Evolutionary conservation across 2,329 filamentous ascomycete genomes (phyloP).

Genomic region (Colletotrichum scovillei): DNA sequence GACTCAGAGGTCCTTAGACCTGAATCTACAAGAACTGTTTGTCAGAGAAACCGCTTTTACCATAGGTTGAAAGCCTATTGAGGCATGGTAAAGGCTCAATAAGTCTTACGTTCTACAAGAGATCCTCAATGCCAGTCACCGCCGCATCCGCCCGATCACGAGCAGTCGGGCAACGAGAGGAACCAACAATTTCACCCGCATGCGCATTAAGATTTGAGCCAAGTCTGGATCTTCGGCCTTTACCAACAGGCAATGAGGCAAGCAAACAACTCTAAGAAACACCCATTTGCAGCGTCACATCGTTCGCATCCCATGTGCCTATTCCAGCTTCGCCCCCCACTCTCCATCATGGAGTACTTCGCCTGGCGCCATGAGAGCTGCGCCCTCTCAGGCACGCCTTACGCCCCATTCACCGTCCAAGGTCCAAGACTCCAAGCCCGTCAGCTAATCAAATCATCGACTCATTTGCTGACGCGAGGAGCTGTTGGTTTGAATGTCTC

Average conservation of each 20-base stretch:
- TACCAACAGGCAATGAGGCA: background rate
- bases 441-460: background rate
- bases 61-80: no score
- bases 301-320: background rate
- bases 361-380: background rate
- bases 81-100: background rate
- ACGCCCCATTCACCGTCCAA: background rate
- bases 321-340: background rate
- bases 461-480: background rate
- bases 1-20: no score
- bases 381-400: conserved; percentile 10
- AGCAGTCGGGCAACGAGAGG: background rate
- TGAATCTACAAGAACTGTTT: no score
- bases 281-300: conserved; percentile 6
- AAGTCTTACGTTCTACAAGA: background rate
- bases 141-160: conserved; percentile 2
- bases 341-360: background rate
- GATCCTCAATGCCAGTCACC: background rate
- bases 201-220: background rate
- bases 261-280: background rate
- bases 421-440: no score
- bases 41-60: fast-evolving
- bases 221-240: background rate
- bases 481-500: background rate
- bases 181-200: conserved; percentile 1